Evolutionary conservation across 2,329 filamentous ascomycete species (phyloP), one percentile per base, ranked within the genome.

Genomic region (Harringtonia aguacate): DNA sequence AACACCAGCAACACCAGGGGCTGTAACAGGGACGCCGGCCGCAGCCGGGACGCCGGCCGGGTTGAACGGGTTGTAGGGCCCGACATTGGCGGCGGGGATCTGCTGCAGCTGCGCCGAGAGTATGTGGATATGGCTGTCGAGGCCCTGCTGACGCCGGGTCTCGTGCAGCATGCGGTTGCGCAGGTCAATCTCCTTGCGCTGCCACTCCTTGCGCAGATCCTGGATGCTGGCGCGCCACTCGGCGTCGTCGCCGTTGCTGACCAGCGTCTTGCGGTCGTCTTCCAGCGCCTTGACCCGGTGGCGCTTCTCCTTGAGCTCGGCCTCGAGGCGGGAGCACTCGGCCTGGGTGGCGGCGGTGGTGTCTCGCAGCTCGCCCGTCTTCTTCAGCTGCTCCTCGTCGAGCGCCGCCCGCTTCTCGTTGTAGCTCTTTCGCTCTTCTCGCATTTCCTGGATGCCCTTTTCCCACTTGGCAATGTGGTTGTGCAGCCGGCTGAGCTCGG

Each of bases 251-350:
- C 79, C 71, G n/a, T 68, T 74, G 15, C 73, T 79, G 3, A 76
- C 73, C 13, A 78, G 69, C 45, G 72, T 75, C 59, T 82, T 82
- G 40, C 79, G 67, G 50, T 82, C 75, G 46, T 81, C 78, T 57
- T 92, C 86, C 22, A 88, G 70, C 41, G 80, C 73, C 57, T 86
- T 86, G 51, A 90, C 76, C 50, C 82, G 76, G 21, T 69, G 67
- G n/a, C 78, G 75, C 53, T 82, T 84, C 47, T 84, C 74, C 51
- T 79, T 81, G 24, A 92, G 72, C 49, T 86, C 81, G 9, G 84
- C 74, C 58, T 92, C 86, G 41, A 90, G 66, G 29, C 69, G 68
- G 7, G 72, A 65, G 46, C 75, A 75, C 45, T 80, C 79, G 33
- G 82, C 74, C 53, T 86, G 81, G 20, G 85, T 65, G 27, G 73